phyloP scores from a whole-genome alignment of 2,329 filamentous ascomycete genomes.

The Dothideomycetidae sp. region DNA sequence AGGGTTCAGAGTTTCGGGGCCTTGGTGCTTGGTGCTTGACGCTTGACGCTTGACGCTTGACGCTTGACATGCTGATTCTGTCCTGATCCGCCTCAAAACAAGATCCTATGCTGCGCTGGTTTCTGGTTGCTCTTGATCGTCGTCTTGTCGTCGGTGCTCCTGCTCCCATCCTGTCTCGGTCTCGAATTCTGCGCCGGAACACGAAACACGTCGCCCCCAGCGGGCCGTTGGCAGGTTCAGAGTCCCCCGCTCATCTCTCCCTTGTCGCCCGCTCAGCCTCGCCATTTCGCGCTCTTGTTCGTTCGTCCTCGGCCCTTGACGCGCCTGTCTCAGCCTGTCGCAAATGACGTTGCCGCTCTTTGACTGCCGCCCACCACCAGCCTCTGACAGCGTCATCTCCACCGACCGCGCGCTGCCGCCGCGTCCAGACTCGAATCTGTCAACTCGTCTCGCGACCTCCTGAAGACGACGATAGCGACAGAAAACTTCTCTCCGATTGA shows the following conservation, averaged over 20 bases:
- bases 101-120: not conserved
- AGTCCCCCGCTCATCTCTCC: not conserved
- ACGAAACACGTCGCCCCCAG: not conserved
- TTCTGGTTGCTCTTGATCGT: not conserved
- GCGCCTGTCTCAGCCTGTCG: conserved; percentile 8
- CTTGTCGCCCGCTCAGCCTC: not conserved
- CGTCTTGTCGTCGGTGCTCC: no score
- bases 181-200: not conserved
- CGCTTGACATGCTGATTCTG: not conserved
- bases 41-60: no score
- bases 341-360: conserved; percentile 7
- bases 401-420: not conserved
- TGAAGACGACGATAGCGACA: no score
- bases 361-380: not conserved
- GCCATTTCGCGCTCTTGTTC: no score
- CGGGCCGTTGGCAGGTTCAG: no score
- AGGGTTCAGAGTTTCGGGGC: no score
- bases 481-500: no score
- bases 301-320: no score
- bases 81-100: not conserved
- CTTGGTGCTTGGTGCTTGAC: no score
- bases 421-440: no score
- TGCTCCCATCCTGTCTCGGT: no score
- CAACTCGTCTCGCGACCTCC: no score
- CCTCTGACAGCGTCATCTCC: not conserved